A percentile compares a stretch with the other conserved stretches of the same genome.
phyloP scores from a whole-genome alignment of 331 rosid species.

The Acacia concinna region DNA sequence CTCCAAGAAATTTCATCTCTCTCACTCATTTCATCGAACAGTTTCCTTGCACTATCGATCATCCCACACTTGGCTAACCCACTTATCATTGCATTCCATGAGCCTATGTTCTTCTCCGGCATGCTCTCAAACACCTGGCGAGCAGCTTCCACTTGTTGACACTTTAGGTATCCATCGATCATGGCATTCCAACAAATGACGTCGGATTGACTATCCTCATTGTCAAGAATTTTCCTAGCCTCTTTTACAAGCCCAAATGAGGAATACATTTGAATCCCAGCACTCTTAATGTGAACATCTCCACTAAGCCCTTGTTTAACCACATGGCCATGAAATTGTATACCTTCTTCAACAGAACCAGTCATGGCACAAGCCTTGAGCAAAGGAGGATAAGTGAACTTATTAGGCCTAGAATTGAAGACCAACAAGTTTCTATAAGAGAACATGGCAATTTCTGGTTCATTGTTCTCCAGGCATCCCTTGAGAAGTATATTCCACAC shows the following conservation, averaged over 20 bases:
- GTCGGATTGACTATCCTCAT: not conserved
- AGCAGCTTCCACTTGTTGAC: constrained; percentile 43
- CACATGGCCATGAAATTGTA: not conserved
- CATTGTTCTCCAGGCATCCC: constrained; percentile 49
- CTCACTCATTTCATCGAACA: constrained; percentile 43
- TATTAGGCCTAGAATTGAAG: not conserved
- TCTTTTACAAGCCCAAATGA: not conserved
- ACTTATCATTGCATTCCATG: constrained; percentile 56
- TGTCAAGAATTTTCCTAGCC: not conserved
- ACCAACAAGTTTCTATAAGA: constrained; percentile 31
- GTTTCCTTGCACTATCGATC: constrained; percentile 38
- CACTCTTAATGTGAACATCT: not conserved
- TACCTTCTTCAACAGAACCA: not conserved
- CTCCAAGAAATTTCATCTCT: constrained; percentile 60
- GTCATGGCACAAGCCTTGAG: not conserved
- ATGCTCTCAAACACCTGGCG: constrained; percentile 34
- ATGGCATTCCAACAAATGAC: not conserved
- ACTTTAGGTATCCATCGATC: constrained; percentile 29
- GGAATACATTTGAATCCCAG: not conserved
- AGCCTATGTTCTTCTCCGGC: constrained; percentile 39
- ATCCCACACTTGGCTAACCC: constrained; percentile 47
- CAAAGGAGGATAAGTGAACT: not conserved
- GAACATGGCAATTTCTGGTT: constrained; percentile 39
- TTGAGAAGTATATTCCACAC: constrained; percentile 56
- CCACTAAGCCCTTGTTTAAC: not conserved